Conservation (phyloP, 2,329 filamentous ascomycete genomes). For the Onygenales sp. region DNA sequence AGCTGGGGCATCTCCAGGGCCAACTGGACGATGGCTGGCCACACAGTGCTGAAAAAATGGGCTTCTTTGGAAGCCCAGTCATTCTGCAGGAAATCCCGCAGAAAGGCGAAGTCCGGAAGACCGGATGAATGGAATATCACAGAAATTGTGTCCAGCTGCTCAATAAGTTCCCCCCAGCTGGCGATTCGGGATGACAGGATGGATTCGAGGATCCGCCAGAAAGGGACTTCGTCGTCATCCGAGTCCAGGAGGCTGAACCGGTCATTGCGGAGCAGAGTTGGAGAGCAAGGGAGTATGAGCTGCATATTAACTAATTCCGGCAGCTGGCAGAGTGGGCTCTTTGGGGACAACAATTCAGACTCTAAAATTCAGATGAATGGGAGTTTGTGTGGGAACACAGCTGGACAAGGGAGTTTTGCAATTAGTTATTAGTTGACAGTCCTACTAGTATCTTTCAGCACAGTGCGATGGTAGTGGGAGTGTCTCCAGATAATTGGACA, state of each 20-base stretch:
- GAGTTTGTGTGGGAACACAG: too few relatives aligned
- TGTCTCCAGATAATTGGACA: too few relatives aligned
- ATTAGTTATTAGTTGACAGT: too few relatives aligned
- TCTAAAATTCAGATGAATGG: too few relatives aligned
- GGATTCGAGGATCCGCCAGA: conserved; percentile 6
- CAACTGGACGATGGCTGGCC: conserved; percentile 4
- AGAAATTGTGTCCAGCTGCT: conserved; percentile 5
- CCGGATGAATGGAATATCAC: conserved; percentile 1
- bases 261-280: conserved; percentile 5
- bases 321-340: too few relatives aligned
- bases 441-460: too few relatives aligned
- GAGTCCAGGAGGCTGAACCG: conserved; percentile 7
- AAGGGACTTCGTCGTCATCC: conserved; percentile 5
- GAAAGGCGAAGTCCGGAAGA: conserved; percentile 3
- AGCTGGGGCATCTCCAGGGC: conserved; percentile 7
- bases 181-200: neutral
- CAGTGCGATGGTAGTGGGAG: too few relatives aligned
- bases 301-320: neutral
- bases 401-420: too few relatives aligned
- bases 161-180: conserved; percentile 2
- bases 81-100: conserved; percentile 5
- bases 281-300: conserved; percentile 5
- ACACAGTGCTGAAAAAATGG: conserved; percentile 5
- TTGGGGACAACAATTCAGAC: too few relatives aligned
- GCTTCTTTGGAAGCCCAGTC: conserved; percentile 1